Percentiles rank a stretch among this genome's conserved stretches.
phyloP scores from a whole-genome alignment of 179 eudicot species.

The Spergularia azorica region DNA sequence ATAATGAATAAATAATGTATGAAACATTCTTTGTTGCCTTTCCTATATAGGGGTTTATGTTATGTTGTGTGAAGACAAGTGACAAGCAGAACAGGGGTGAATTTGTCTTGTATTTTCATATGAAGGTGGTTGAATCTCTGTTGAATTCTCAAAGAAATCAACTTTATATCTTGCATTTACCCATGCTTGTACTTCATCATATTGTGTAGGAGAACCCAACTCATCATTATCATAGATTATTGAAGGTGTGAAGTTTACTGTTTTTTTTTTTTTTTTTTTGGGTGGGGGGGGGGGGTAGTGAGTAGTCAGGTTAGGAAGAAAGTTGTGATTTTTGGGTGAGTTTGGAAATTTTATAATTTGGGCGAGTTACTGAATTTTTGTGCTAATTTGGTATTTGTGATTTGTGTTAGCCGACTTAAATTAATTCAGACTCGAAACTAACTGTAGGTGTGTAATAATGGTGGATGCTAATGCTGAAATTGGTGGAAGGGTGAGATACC shows the following conservation, averaged over 20 bases:
- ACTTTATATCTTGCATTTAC: neutral
- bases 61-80: too few species aligned
- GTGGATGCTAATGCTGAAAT: neutral
- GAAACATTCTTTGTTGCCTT: too few species aligned
- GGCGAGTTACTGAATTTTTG: neutral
- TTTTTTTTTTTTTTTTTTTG: neutral
- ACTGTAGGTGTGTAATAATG: neutral
- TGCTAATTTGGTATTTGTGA: neutral
- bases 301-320: neutral
- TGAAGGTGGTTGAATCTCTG: conserved; percentile 26
- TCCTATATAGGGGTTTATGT: too few species aligned
- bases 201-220: neutral
- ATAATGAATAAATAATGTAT: too few species aligned
- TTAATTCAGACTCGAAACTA: neutral
- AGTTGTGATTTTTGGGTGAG: neutral
- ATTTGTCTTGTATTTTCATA: neutral
- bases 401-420: conserved; percentile 2
- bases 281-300: too few species aligned
- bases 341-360: neutral
- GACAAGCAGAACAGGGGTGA: too few species aligned
- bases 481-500: conserved; percentile 18
- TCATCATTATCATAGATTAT: neutral
- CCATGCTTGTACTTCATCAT: neutral
- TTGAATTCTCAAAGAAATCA: conserved; percentile 23
- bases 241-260: neutral